Evolutionary conservation across 441 rosid genomes (phyloP).

Genomic region (Populus hybrid): DNA sequence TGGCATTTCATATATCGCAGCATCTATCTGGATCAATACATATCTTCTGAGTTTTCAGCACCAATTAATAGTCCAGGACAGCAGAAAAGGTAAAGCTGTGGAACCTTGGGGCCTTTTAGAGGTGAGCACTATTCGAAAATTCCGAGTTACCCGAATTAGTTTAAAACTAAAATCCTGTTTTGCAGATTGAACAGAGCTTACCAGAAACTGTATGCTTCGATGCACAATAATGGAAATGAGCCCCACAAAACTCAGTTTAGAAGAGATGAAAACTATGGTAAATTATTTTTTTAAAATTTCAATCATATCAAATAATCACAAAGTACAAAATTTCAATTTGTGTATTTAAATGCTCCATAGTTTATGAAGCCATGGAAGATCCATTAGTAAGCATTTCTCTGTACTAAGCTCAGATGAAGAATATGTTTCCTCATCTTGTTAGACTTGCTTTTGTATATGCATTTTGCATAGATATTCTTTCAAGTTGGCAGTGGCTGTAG

Average conservation of each 20-base stretch:
- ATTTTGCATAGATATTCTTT: not conserved
- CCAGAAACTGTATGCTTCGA: constrained; percentile 79
- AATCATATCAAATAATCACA: not conserved
- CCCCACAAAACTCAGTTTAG: constrained; percentile 96
- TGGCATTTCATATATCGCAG: constrained; percentile 99
- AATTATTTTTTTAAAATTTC: not conserved
- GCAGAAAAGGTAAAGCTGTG: constrained; percentile 63
- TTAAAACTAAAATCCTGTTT: constrained; percentile 18
- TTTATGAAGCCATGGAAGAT: not conserved
- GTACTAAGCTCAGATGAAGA: not conserved
- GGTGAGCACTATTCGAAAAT: not conserved
- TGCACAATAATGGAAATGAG: constrained; percentile 82
- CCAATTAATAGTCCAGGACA: constrained; percentile 70
- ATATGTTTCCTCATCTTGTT: not conserved
- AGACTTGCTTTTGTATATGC: not conserved
- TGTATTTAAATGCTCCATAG: not conserved
- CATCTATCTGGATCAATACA: constrained; percentile 86
- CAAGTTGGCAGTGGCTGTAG: not conserved
- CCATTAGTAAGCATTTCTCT: not conserved
- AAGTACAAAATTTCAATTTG: not conserved
- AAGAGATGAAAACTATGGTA: constrained; percentile 90
- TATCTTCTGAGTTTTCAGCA: constrained; percentile 83
- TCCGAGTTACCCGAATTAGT: not conserved
- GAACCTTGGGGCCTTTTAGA: not conserved
- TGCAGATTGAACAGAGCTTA: constrained; percentile 93